Conservation (phyloP, 1,284 basidiomycete species). For the Stygiomarasmius scandens region DNA sequence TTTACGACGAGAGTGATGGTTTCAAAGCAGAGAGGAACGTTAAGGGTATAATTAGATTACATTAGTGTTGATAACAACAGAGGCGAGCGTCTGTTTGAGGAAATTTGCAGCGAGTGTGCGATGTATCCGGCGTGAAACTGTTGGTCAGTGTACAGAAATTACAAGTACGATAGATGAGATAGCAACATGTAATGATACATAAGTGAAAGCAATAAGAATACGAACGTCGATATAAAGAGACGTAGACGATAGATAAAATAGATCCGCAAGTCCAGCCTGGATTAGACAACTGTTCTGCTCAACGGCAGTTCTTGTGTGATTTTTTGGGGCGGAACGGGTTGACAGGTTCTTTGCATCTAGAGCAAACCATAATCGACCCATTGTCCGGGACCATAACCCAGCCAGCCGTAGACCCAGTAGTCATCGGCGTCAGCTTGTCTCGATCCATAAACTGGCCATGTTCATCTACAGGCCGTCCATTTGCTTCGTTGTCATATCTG, state of each 20-base stretch:
- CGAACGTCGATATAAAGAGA: background rate
- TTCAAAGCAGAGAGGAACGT: background rate
- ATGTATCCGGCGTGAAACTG: too few species aligned
- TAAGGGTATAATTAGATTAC: background rate
- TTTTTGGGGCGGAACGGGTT: background rate
- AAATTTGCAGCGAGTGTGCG: too few species aligned
- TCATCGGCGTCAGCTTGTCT: background rate
- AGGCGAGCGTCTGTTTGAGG: too few species aligned
- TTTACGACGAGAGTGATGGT: conserved; percentile 5
- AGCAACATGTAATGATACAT: background rate
- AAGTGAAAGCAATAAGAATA: background rate
- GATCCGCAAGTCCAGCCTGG: too few species aligned
- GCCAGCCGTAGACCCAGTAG: background rate
- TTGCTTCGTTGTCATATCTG: background rate
- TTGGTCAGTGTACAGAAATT: too few species aligned
- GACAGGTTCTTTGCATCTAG: background rate
- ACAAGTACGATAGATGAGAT: background rate
- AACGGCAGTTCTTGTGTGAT: background rate
- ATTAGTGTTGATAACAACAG: too few species aligned
- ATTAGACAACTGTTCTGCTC: too few species aligned
- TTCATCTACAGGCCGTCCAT: background rate
- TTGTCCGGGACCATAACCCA: background rate
- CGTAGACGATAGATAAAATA: background rate
- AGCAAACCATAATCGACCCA: background rate
- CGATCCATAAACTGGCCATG: background rate